phyloP scores from a whole-genome alignment of 129 eudicot species.

The Centaurea solstitialis region DNA sequence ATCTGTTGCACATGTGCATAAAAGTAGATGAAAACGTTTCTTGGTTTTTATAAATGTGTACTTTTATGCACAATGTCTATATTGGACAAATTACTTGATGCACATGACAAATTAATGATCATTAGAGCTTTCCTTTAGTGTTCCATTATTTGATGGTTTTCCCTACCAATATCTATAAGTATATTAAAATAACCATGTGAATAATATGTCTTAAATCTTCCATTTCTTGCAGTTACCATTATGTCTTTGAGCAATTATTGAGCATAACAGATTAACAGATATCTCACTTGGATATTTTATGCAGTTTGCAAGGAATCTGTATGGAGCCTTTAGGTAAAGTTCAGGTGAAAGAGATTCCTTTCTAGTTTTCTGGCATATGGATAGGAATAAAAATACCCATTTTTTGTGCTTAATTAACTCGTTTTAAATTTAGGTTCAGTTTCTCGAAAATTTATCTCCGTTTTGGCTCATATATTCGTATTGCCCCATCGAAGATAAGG shows the following conservation, averaged over 20 bases:
- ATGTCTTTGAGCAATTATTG: not conserved
- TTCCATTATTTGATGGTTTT: no score
- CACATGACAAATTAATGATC: no score
- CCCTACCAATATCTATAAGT: not conserved
- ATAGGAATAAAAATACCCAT: constrained; percentile 37
- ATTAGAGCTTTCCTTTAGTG: no score
- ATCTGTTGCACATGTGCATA: no score
- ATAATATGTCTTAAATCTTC: constrained; percentile 2
- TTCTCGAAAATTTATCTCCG: not conserved
- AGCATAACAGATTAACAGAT: not conserved
- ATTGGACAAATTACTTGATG: no score
- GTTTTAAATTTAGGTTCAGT: not conserved
- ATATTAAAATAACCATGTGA: constrained; percentile 12
- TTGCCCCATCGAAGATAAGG: constrained; percentile 4
- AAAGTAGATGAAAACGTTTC: no score
- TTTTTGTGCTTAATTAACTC: constrained; percentile 1
- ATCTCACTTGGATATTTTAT: constrained; percentile 28
- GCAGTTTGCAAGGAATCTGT: constrained; percentile 49
- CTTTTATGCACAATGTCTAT: no score
- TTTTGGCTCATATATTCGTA: not conserved
- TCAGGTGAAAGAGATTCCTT: constrained; percentile 34
- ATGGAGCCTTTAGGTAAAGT: constrained; percentile 45
- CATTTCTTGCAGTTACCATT: not conserved
- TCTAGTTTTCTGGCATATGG: constrained; percentile 51
- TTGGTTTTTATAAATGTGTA: no score